Conservation (phyloP, 176 grass and related monocot genomes). For the Poa annua region DNA sequence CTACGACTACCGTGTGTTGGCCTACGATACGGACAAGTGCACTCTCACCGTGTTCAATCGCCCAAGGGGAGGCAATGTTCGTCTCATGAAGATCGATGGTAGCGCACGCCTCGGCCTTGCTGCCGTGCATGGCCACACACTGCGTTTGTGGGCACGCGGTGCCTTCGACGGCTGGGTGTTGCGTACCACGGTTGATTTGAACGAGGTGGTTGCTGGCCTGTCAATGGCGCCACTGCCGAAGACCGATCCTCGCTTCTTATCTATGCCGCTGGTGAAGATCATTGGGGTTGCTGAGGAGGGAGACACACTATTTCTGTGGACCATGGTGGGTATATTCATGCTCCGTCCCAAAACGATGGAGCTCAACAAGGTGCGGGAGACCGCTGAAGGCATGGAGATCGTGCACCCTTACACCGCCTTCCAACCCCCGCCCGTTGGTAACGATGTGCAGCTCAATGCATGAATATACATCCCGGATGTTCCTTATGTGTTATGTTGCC, state of each 20-base stretch:
- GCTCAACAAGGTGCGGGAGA: neutral
- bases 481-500: neutral
- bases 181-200: neutral
- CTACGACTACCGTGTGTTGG: neutral
- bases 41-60: neutral
- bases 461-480: neutral
- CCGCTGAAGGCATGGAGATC: neutral
- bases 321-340: constrained; percentile 2
- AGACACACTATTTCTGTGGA: neutral
- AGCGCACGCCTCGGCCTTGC: constrained; percentile 40
- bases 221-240: neutral
- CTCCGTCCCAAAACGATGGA: constrained; percentile 1
- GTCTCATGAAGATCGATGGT: constrained; percentile 27
- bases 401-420: constrained; percentile 13
- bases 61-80: constrained; percentile 24
- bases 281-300: neutral
- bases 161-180: neutral
- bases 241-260: neutral
- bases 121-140: constrained; percentile 30
- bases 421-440: neutral
- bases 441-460: neutral
- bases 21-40: neutral
- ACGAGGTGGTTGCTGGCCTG: neutral
- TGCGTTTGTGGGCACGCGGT: constrained; percentile 14
- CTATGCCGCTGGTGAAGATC: neutral